These are phyloP conservation scores for Phytopythium montanum DNA, from an alignment of 352 stramenopile genomes.

Conservation along the genomic window DNA sequence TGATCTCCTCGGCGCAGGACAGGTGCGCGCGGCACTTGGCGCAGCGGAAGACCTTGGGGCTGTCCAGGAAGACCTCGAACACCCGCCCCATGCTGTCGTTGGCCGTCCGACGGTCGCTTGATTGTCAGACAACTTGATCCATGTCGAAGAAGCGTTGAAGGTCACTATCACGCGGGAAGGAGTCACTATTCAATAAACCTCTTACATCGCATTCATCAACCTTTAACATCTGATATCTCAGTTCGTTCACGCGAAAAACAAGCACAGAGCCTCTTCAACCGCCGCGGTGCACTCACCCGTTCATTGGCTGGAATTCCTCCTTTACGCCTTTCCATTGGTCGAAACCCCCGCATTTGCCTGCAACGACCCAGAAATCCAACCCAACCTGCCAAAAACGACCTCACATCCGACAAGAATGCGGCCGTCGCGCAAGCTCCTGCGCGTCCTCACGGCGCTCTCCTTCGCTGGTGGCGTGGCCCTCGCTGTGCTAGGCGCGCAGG, in stretches of 20 bases:
- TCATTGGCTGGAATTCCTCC: background rate
- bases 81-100: slow-evolving; percentile 56
- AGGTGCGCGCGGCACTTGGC: slow-evolving; percentile 90
- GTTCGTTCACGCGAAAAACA: background rate
- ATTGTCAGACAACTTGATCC: background rate
- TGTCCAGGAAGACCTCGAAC: slow-evolving; percentile 91
- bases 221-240: background rate
- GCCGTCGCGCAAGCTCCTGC: slow-evolving; percentile 55
- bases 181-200: background rate
- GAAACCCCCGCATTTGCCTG: too few species aligned
- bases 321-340: too few species aligned
- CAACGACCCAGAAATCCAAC: too few species aligned
- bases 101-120: background rate
- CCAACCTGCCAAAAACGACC: too few species aligned
- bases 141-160: slow-evolving; percentile 3
- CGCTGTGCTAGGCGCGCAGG: slow-evolving; percentile 44
- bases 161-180: background rate
- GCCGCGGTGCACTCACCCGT: background rate
- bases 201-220: background rate
- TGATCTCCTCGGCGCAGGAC: slow-evolving; percentile 91
- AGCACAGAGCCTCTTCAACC: too few species aligned
- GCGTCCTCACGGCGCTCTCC: slow-evolving; percentile 53
- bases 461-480: slow-evolving; percentile 45
- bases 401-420: slow-evolving; percentile 40
- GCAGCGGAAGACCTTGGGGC: slow-evolving; percentile 89